Base-by-base conservation (phyloP, 352 stramenopile species). In the Thalassiosira livingstoniorum region DNA sequence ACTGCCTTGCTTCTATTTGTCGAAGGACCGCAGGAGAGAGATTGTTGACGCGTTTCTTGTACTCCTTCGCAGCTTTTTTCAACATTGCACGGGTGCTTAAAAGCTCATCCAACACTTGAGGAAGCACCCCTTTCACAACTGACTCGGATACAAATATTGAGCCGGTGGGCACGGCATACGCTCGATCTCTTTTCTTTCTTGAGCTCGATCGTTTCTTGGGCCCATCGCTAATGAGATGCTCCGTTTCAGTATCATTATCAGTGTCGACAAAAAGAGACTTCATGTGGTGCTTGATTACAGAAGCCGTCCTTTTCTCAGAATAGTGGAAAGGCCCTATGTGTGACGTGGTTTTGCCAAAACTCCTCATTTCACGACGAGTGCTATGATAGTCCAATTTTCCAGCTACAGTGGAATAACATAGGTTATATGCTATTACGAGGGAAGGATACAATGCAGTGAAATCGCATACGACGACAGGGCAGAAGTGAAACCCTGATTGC, bases 391-490 rank as follows among this genome's bases (percentile, higher is more conserved):
- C 86, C 13, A 99, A 83, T 54, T 97, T 97, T 10, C 98, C 97
- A 37, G 98, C 87, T 54, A 97, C 94, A 21, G 96, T 99, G 35
- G 96, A 98, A 87, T 99, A 99, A 87, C 98, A 99, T 3, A 99
- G 85, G 88, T 99, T 99, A 86, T 99, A 99, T 25, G 95, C 98
- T 80, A 99, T 99, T 5, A 99, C 95, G 43, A 99, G 96, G 0
- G 97, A 99, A 15, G 98, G 98, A 89, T 99, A 99, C 25, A 99
- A 92, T n/a, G 97, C 99, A 78, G 97, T 98, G 76, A 99, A 99
- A 82, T 99, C 98, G 55, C 99, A 96, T 21, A 99, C 98, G 32
- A 99, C 95, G 29, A 99, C 95, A 10, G 98, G 98, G 37, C 99
- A 97, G 2, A 93, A 89, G 85, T 99, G 99, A 82, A 99, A 98